Conservation (phyloP, 73 alveolate species). For the Paramecium primaurelia region DNA sequence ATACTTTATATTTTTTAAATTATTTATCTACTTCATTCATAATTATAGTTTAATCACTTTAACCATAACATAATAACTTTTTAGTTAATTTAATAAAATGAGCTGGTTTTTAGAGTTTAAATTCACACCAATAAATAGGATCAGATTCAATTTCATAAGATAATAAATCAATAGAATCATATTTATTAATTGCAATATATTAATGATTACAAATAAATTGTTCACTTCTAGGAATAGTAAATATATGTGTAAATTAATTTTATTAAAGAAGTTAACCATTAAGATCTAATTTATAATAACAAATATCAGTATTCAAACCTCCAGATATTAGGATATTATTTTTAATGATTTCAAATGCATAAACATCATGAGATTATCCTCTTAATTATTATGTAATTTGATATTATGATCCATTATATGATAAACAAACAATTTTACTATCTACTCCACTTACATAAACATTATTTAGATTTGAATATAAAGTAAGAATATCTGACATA, state of each 20-base stretch:
- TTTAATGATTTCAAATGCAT: neutral
- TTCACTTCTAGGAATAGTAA: neutral
- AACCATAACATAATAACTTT: neutral
- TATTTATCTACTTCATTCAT: neutral
- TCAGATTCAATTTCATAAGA: neutral
- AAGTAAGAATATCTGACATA: neutral
- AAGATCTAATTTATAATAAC: neutral
- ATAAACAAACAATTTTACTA: neutral
- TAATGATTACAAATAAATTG: neutral
- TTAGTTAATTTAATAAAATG: constrained; percentile 16
- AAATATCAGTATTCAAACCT: constrained; percentile 19
- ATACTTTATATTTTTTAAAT: neutral
- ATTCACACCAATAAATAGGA: neutral
- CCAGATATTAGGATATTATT: neutral
- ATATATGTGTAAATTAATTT: neutral
- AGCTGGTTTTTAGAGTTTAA: neutral
- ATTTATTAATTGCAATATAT: neutral
- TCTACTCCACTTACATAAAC: constrained; percentile 9
- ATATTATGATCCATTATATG: neutral
- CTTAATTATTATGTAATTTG: neutral
- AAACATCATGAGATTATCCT: constrained; percentile 35
- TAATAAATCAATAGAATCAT: neutral
- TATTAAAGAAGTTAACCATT: neutral
- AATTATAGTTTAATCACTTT: neutral
- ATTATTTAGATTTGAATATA: neutral